Evolutionary conservation across 805 yeast genomes (phyloP).

Genomic region (Wickerhamomyces sydowiorum): DNA sequence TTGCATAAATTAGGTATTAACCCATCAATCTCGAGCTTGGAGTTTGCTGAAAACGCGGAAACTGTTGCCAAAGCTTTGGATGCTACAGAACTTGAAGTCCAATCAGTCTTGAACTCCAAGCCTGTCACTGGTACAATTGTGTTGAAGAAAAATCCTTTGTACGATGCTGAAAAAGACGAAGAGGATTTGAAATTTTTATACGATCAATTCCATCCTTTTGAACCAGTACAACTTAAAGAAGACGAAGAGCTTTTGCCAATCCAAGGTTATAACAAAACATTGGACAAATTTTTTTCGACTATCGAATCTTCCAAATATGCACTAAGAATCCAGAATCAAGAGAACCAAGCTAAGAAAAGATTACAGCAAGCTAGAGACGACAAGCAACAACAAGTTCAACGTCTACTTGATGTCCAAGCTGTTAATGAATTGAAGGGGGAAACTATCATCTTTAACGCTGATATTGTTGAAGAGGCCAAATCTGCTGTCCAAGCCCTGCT

Average conservation of each 20-base stretch:
- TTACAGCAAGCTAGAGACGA: slow-evolving; percentile 72
- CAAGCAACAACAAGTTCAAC: slow-evolving; percentile 62
- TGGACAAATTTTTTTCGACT: slow-evolving; percentile 81
- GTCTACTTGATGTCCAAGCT: slow-evolving; percentile 57
- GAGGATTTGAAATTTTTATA: slow-evolving; percentile 43
- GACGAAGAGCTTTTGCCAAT: slow-evolving; percentile 36
- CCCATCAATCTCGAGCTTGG: slow-evolving; percentile 34
- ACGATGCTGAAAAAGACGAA: slow-evolving; percentile 32
- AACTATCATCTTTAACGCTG: slow-evolving; percentile 62
- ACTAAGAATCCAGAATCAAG: slow-evolving; percentile 67
- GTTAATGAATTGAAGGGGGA: slow-evolving; percentile 65
- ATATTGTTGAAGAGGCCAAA: slow-evolving; percentile 66
- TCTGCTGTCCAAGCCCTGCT: slow-evolving; percentile 58
- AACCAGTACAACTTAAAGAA: slow-evolving; percentile 37
- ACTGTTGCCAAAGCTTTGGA: slow-evolving; percentile 38
- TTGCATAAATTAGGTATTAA: slow-evolving; percentile 42
- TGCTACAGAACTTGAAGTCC: slow-evolving; percentile 39
- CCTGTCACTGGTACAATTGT: slow-evolving; percentile 56
- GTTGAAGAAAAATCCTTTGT: slow-evolving; percentile 51
- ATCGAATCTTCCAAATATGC: slow-evolving; percentile 78
- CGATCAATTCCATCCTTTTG: slow-evolving; percentile 69
- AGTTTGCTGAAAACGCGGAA: slow-evolving; percentile 21
- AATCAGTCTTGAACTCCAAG: slow-evolving; percentile 27
- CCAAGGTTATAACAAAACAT: slow-evolving; percentile 70
- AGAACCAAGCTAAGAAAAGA: slow-evolving; percentile 67